Conservation (phyloP, 2,329 filamentous ascomycete genomes). For the Neofusicoccum cordaticola region DNA sequence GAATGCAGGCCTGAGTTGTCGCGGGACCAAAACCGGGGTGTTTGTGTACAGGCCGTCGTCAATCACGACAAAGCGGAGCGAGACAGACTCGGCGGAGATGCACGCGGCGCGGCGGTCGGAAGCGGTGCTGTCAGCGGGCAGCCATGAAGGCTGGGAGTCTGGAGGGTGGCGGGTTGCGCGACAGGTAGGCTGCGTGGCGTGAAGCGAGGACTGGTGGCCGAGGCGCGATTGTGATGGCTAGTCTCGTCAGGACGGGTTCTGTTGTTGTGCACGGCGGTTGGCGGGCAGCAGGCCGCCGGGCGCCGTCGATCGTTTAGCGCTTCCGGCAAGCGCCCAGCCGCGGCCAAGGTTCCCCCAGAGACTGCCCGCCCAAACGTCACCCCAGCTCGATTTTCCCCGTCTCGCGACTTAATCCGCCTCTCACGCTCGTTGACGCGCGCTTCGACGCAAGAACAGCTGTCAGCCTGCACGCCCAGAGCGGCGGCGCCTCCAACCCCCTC, state of each 20-base stretch:
- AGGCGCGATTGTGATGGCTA: slow-evolving; percentile 10
- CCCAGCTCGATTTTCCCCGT: not conserved
- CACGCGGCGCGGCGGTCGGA: slow-evolving; percentile 3
- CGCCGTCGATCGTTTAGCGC: slow-evolving; percentile 1
- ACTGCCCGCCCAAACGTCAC: slow-evolving; percentile 4
- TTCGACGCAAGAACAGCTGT: not conserved
- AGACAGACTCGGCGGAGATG: not conserved
- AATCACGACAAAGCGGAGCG: slow-evolving; percentile 9
- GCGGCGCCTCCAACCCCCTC: not conserved
- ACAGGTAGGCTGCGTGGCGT: slow-evolving; percentile 9
- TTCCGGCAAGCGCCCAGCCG: slow-evolving; percentile 6
- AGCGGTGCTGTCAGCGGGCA: not conserved
- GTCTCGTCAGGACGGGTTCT: slow-evolving; percentile 1
- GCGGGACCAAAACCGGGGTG: slow-evolving; percentile 4
- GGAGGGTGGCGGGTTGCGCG: slow-evolving; percentile 7
- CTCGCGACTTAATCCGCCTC: not conserved
- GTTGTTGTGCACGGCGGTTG: slow-evolving; percentile 12
- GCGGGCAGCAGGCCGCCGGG: not conserved
- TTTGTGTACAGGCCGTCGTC: not conserved
- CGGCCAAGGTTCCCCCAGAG: slow-evolving; percentile 6
- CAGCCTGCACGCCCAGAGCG: not conserved
- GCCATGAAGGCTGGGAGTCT: not conserved
- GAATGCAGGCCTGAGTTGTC: slow-evolving; percentile 11
- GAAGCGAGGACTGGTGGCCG: slow-evolving; percentile 11
- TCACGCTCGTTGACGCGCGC: not conserved